Evolutionary conservation across 345 rosid genomes (phyloP), one percentile per base, ranked within the genome.

Genomic region (Acer campestre): DNA sequence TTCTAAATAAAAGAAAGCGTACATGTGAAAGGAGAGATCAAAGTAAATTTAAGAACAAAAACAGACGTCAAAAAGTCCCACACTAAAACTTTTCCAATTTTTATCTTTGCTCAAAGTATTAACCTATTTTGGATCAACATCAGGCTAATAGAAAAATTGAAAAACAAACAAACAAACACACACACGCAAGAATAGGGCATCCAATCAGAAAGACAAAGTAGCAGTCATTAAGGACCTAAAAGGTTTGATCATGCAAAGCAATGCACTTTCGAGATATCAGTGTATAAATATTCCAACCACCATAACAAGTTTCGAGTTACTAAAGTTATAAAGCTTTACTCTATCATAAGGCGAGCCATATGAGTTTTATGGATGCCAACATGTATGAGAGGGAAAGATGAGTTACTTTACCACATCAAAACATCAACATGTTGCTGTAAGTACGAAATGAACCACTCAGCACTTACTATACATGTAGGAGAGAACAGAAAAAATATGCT

Each of bases 401-500:
- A 44, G 46, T 18, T 44, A 22, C 62, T 44, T 44, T 42, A 61
- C 58, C 7, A 61, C 48, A 20, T 25, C 68, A 61, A 61, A 10
- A 61, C 38, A 25, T 74, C 61, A 62, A 12, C 6, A 48, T 74
- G 61, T 46, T 48, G 51, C 25, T 63, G 20, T 74, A 63, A 27
- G 61, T n/a, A 62, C 70, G 9, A 48, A 74, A 63, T 46, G 48
- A 63, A 35, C n/a, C 29, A 29, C 61, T 46, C 1, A 29, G 49
- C 70, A 74, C 18, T 16, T 18, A 16, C 31, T 13, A 62, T 48
- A 42, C 18, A 48, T 63, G 27, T 44, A 27, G 7, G 44, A 74
- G 70, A 44, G 35, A 17, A 46, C 35, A 40, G 22, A 44, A 18
- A 74, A 58, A 61, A 46, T 10, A 63, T 13, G 27, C 56, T 63